Evolutionary conservation across 1,284 basidiomycete species (phyloP).

Genomic region (Exobasidium cylindrosporum): DNA sequence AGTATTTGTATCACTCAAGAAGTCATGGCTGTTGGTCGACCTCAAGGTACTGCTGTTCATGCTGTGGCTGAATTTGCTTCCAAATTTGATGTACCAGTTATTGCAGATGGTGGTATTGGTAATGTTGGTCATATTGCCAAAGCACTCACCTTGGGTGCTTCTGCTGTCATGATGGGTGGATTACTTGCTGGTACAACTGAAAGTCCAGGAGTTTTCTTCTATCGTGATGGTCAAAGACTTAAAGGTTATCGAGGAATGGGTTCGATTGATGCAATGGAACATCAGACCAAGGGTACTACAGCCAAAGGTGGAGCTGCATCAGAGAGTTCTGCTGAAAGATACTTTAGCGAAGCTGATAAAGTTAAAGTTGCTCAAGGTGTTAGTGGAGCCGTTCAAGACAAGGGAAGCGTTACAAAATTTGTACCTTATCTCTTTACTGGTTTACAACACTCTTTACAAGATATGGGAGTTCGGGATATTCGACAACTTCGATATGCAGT

Average conservation of each 20-base stretch:
- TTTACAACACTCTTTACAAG: conserved; percentile 93
- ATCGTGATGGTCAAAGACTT: conserved; percentile 95
- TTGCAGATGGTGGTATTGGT: conserved; percentile 94
- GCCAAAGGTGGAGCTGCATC: conserved; percentile 56
- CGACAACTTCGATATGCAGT: conserved; percentile 67
- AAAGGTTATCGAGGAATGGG: conserved; percentile 99
- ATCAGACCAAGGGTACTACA: conserved; percentile 45
- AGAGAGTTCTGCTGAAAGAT: conserved; percentile 93
- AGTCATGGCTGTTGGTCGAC: conserved; percentile 98
- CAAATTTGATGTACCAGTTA: conserved; percentile 92
- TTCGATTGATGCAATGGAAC: conserved; percentile 59
- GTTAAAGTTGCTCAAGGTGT: conserved; percentile 94
- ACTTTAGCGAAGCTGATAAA: conserved; percentile 91
- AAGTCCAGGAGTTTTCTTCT: conserved; percentile 97
- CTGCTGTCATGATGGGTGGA: conserved; percentile 98
- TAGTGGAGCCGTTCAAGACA: conserved; percentile 93
- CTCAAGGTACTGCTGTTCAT: conserved; percentile 94
- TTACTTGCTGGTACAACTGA: conserved; percentile 93
- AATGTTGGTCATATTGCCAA: conserved; percentile 99
- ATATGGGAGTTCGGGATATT: conserved; percentile 77
- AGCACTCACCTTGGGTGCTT: conserved; percentile 86
- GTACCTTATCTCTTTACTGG: conserved; percentile 88
- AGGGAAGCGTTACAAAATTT: conserved; percentile 82
- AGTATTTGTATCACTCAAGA: conserved; percentile 99
- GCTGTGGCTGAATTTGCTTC: conserved; percentile 89